Evolutionary conservation across 2,329 filamentous ascomycete species (phyloP).

Genomic region (Cercospora berteroae): DNA sequence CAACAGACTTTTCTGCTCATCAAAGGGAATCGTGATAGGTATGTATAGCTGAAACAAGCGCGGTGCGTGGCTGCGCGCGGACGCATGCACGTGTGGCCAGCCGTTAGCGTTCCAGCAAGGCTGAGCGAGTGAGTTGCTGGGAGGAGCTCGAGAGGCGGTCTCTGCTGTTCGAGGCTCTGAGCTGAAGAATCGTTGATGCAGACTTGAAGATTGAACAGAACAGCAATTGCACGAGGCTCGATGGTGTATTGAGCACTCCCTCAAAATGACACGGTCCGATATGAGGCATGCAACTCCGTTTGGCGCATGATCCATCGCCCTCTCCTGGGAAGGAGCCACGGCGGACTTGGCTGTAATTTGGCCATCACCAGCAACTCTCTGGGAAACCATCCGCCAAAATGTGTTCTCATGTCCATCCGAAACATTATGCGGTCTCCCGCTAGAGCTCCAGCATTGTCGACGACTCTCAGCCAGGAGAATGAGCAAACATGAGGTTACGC

Average conservation of each 20-base stretch:
- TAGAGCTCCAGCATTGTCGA: slow-evolving; percentile 1
- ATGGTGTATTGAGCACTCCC: background rate
- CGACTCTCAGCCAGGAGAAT: background rate
- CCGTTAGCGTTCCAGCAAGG: background rate
- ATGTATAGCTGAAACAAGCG: slow-evolving; percentile 12
- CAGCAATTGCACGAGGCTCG: background rate
- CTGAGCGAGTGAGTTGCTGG: background rate
- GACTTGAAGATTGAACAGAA: background rate
- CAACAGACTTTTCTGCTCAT: background rate
- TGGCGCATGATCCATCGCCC: background rate
- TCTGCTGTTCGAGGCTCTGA: background rate
- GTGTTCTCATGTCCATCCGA: background rate
- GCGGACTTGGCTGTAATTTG: background rate
- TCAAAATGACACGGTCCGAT: background rate
- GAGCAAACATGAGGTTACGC: no score
- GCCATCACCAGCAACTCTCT: background rate
- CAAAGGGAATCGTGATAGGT: background rate
- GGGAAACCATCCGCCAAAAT: background rate
- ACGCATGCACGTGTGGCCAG: slow-evolving; percentile 4
- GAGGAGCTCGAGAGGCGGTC: background rate
- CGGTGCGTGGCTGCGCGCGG: slow-evolving; percentile 3
- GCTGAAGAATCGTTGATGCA: background rate
- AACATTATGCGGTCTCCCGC: slow-evolving; percentile 12
- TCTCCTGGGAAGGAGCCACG: background rate
- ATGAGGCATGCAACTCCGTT: background rate